Evolutionary conservation across 805 yeast genomes (phyloP), one percentile per base, ranked within the genome.

Genomic region (Saturnispora silvae): DNA sequence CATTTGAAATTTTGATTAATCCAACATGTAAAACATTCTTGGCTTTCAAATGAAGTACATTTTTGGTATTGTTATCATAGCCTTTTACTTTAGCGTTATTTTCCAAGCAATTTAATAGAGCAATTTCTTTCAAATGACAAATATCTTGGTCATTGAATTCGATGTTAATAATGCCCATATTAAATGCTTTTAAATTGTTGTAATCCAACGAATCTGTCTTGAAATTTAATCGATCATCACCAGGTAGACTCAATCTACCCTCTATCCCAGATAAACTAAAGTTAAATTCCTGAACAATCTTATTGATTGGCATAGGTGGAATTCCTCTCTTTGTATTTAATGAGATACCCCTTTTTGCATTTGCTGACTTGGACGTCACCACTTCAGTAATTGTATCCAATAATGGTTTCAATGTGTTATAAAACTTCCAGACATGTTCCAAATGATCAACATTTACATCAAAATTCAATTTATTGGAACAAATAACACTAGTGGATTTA

Each of bases 391-490:
- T 19, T 20, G 35, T 37, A n/a, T 31, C 38, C 13, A 29, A 23
- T 10, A 54, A 32, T 10, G 57, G 52, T 2, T 16, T 17, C 1
- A 56, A 14, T 2, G 17, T 25, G 3, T 28, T 14, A 17, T 37
- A 40, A 22, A 47, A 52, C 1, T 35, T 18, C 4, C 45, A 4
- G 2, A 48, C 19, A 19, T 6, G 31, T 10, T 17, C 48, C 3
- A 22, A 37, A 11, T 32, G n/a, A 1, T 37, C 39, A 6, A 34
- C 9, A 22, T 51, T 49, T 4, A 59, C 11, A 5, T 47, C 33
- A 13, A 59, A 5, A 20, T 31, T 25, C 0, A 68, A 65, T 0
- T 59, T 53, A 40, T 73, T 73, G 0, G 75, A 62, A 16, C 68
- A 51, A 2, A 73, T 49, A 0, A 66, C 20, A 0, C 42, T 44